phyloP scores from a whole-genome alignment of 495 filamentous ascomycete species.

The Xylaria castorea region DNA sequence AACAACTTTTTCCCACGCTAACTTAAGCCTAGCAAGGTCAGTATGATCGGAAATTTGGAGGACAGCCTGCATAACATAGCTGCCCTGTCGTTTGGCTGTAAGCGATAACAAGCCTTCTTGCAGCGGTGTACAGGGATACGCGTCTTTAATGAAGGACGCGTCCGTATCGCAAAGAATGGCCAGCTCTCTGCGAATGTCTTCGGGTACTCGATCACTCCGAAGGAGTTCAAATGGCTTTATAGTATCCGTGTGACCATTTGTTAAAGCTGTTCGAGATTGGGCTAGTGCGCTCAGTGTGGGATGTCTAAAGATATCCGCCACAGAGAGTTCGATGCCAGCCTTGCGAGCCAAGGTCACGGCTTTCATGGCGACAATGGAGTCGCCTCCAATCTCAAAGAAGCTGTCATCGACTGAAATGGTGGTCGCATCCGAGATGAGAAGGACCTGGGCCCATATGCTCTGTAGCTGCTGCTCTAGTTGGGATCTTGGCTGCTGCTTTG shows the following conservation, averaged over 20 bases:
- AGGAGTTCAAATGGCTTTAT: too few species aligned
- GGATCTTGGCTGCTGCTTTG: background rate
- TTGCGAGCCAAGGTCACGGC: slow-evolving; percentile 32
- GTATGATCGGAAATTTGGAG: too few species aligned
- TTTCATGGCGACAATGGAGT: slow-evolving; percentile 68
- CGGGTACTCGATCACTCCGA: too few species aligned
- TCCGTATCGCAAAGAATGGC: too few species aligned
- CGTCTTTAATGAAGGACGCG: too few species aligned
- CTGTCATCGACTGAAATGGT: slow-evolving; percentile 41
- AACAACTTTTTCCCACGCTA: too few species aligned
- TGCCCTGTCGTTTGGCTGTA: too few species aligned
- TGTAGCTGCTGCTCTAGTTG: background rate
- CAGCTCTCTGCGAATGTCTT: too few species aligned
- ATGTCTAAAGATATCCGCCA: slow-evolving; percentile 37
- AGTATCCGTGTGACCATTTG: background rate
- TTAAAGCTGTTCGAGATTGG: background rate
- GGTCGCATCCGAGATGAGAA: background rate
- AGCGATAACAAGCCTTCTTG: too few species aligned
- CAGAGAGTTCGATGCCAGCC: slow-evolving; percentile 31
- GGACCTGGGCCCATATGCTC: background rate
- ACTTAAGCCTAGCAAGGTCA: too few species aligned
- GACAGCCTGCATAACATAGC: too few species aligned
- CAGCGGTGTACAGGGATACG: too few species aligned
- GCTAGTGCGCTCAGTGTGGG: background rate
- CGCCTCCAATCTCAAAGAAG: slow-evolving; percentile 66